Base-by-base conservation (phyloP, 2,329 filamentous ascomycete genomes). In the Penicillium crustosum region DNA sequence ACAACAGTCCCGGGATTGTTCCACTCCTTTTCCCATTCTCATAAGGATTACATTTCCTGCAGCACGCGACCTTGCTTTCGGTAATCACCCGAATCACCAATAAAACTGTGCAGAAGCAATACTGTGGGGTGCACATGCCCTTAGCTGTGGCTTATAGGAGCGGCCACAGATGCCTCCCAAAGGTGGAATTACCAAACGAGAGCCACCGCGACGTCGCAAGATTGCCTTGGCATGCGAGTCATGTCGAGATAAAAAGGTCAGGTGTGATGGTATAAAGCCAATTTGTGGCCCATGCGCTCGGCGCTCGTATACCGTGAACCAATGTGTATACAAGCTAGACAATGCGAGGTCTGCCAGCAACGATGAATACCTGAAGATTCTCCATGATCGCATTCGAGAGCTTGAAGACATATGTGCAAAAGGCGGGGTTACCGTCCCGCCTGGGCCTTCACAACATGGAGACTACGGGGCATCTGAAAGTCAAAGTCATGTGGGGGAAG, bases 251-350 rank as follows among this genome's bases (percentile, higher is more conserved):
- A 73, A 75, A 47, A 79, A 79, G 60, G 66, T 74, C 6, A 72
- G 75, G 1, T 79, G 77, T 53, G 77, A 79, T 60, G 77, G 77
- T 21, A 67, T 54, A n/a, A 78, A 78, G 61, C 78, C 78, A 25
- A 73, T 79, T 13, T 80, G 78, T 64, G 75, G 73, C n/a, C 73
- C 74, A 2, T 80, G 78, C 52, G 65, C 65, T 42, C 70, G 72
- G 13, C 71, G 76, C 13, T 68, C 67, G 2, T 66, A 74, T 27
- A 58, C 61, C 4, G 60, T 74, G 7, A 68, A 73, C 33, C 69
- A 66, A n/a, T 79, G 77, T 50, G 63, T 76, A 9, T 79, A 78
- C 63, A 76, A 67, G 23, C 58, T 70, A 2, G 70, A 73, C 4
- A 77, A 75, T 61, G 70, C 72, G 8, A 70, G 72, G 10, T 72